phyloP scores from a whole-genome alignment of 306 rosid genomes.

The Fragaria iinumae region DNA sequence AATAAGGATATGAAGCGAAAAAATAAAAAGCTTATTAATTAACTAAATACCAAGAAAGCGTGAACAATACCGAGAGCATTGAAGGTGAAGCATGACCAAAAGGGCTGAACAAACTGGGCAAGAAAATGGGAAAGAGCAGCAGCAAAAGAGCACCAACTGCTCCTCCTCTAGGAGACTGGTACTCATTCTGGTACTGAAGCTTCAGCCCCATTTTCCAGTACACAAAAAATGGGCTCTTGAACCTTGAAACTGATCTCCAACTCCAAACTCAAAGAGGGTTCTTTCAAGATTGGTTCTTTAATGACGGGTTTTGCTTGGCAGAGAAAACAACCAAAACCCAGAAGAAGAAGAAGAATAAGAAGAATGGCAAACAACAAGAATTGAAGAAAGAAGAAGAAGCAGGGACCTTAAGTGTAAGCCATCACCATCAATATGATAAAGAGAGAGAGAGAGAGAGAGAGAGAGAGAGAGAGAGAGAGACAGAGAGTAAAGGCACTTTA shows the following conservation, averaged over 20 bases:
- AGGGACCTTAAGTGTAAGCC: slow-evolving; percentile 8
- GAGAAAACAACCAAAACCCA: slow-evolving; percentile 13
- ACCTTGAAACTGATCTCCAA: slow-evolving; percentile 26
- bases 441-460: neutral
- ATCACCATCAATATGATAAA: neutral
- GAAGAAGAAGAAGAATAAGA: slow-evolving; percentile 9
- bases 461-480: slow-evolving; percentile 17
- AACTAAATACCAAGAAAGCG: neutral
- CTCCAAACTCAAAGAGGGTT: slow-evolving; percentile 27
- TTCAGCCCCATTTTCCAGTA: slow-evolving; percentile 28
- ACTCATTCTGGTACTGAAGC: slow-evolving; percentile 24
- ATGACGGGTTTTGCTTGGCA: slow-evolving; percentile 11
- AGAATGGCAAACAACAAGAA: neutral
- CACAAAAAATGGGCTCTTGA: neutral
- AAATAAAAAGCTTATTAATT: neutral
- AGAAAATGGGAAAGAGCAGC: slow-evolving; percentile 53
- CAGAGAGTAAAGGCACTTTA: slow-evolving; percentile 40
- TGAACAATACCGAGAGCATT: slow-evolving; percentile 49
- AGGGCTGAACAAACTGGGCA: slow-evolving; percentile 66
- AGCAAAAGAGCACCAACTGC: slow-evolving; percentile 45
- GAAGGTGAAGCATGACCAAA: slow-evolving; percentile 57
- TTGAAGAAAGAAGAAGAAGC: neutral
- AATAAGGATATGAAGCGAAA: slow-evolving; percentile 2
- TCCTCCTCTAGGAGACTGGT: slow-evolving; percentile 32
- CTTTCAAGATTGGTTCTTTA: neutral